Percentiles rank a stretch among this genome's conserved stretches.
Evolutionary conservation across 768 basidiomycete genomes (phyloP).

Genomic region (Rhizopogon vulgaris): DNA sequence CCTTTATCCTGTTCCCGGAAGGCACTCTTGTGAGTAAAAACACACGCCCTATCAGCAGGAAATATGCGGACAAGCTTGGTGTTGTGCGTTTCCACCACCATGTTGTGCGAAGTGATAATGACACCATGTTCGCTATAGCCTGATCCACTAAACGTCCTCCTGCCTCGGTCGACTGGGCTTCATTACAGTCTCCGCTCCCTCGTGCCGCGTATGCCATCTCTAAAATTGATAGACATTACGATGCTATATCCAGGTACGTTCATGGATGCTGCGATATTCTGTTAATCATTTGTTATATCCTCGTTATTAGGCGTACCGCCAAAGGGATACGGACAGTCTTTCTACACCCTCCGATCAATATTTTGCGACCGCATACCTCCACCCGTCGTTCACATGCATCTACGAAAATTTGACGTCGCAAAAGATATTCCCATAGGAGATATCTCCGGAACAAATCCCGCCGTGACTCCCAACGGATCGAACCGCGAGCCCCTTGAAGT

Average conservation of each 20-base stretch:
- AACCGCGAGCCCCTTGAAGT: slow-evolving; percentile 30
- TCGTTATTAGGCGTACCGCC: slow-evolving; percentile 59
- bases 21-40: slow-evolving; percentile 88
- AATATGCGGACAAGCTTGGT: slow-evolving; percentile 83
- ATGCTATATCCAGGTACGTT: slow-evolving; percentile 79
- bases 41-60: slow-evolving; percentile 79
- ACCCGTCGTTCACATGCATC: slow-evolving; percentile 81
- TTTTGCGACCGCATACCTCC: slow-evolving; percentile 79
- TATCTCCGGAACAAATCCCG: slow-evolving; percentile 33
- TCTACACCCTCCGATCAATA: slow-evolving; percentile 86
- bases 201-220: slow-evolving; percentile 64
- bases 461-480: slow-evolving; percentile 22
- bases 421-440: slow-evolving; percentile 66
- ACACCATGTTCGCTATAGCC: slow-evolving; percentile 36
- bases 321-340: slow-evolving; percentile 77
- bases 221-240: slow-evolving; percentile 88
- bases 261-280: not conserved
- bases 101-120: slow-evolving; percentile 7
- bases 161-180: slow-evolving; percentile 90
- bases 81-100: slow-evolving; percentile 54
- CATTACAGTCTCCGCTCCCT: slow-evolving; percentile 81
- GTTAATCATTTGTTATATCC: slow-evolving; percentile 5
- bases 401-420: slow-evolving; percentile 70
- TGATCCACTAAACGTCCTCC: slow-evolving; percentile 74
- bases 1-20: slow-evolving; percentile 89